Evolutionary conservation across 306 rosid genomes (phyloP).

Genomic region (Begonia masoniana): DNA sequence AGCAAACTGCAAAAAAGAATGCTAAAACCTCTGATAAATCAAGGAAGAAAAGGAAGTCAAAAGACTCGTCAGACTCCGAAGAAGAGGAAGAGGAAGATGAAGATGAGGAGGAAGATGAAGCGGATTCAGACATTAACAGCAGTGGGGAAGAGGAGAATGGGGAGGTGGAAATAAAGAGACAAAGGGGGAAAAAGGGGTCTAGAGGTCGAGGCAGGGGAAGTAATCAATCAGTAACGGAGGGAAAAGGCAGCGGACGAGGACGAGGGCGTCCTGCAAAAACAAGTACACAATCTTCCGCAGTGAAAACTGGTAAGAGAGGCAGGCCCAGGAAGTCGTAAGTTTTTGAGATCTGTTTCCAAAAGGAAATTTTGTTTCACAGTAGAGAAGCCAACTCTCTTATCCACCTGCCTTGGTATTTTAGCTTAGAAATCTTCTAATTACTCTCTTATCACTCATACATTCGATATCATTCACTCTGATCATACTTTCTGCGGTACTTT

Average conservation of each 20-base stretch:
- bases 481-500: not conserved
- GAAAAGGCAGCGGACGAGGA: slow-evolving; percentile 32
- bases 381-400: not conserved
- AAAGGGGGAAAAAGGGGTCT: slow-evolving; percentile 38
- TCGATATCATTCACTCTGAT: not conserved
- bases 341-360: slow-evolving; percentile 5
- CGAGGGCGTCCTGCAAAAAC: slow-evolving; percentile 45
- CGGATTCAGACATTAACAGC: slow-evolving; percentile 27
- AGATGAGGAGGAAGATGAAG: slow-evolving; percentile 25
- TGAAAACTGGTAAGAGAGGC: slow-evolving; percentile 67
- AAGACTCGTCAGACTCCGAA: slow-evolving; percentile 58
- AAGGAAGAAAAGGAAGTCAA: slow-evolving; percentile 65
- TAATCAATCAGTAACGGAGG: slow-evolving; percentile 24
- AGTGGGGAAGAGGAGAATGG: slow-evolving; percentile 58
- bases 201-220: slow-evolving; percentile 46
- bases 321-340: slow-evolving; percentile 58
- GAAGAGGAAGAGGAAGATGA: slow-evolving; percentile 39
- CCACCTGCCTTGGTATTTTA: not conserved
- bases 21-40: slow-evolving; percentile 44
- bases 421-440: not conserved
- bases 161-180: slow-evolving; percentile 18
- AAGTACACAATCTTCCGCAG: slow-evolving; percentile 32
- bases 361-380: slow-evolving; percentile 46
- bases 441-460: not conserved
- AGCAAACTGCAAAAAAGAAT: slow-evolving; percentile 44